phyloP scores from a whole-genome alignment of 352 stramenopile genomes.

The Hyaloperonospora brassicae region DNA sequence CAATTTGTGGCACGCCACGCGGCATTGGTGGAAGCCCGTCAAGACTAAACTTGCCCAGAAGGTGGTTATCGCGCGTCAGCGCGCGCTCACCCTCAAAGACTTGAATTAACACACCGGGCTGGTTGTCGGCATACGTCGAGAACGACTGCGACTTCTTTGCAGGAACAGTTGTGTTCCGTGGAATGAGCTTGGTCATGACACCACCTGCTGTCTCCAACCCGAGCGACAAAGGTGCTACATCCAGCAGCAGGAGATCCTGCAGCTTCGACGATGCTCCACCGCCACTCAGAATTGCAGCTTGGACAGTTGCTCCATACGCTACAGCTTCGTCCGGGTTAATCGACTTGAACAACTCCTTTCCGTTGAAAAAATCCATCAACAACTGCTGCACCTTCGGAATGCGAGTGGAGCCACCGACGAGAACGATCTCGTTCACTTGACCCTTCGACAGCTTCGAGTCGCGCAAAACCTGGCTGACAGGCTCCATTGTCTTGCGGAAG shows the following conservation, averaged over 20 bases:
- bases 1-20: constrained; percentile 79
- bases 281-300: constrained; percentile 49
- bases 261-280: constrained; percentile 76
- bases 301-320: constrained; percentile 63
- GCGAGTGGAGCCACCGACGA: constrained; percentile 71
- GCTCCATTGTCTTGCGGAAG: constrained; percentile 87
- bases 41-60: constrained; percentile 85
- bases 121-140: constrained; percentile 83
- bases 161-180: constrained; percentile 81
- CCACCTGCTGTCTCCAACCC: constrained; percentile 82
- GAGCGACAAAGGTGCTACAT: constrained; percentile 83
- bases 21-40: constrained; percentile 80
- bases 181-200: constrained; percentile 85
- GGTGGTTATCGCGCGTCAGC: constrained; percentile 91
- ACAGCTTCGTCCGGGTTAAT: constrained; percentile 83
- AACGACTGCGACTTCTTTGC: constrained; percentile 84
- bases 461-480: constrained; percentile 81
- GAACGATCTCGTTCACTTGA: constrained; percentile 68
- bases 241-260: constrained; percentile 76
- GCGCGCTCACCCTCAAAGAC: constrained; percentile 90
- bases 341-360: constrained; percentile 62
- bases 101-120: constrained; percentile 83
- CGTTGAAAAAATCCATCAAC: constrained; percentile 55
- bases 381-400: constrained; percentile 64
- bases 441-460: constrained; percentile 87